Evolutionary conservation across 2,329 filamentous ascomycete species (phyloP).

Genomic region (Fusarium piperis): DNA sequence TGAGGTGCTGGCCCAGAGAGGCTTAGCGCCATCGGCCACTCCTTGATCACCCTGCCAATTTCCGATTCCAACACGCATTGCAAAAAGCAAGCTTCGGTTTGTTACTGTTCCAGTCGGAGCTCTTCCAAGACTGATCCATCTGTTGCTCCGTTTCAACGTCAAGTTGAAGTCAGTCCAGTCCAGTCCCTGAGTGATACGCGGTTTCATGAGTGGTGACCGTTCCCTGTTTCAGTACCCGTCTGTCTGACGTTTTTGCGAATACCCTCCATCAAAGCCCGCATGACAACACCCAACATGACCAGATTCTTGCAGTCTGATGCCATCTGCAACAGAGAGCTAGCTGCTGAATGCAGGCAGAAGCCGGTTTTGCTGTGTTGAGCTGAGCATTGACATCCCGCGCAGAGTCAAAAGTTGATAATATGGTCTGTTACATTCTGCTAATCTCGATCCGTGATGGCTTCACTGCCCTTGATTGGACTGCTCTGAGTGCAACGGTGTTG

Average conservation of each 20-base stretch:
- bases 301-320: neutral
- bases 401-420: slow-evolving; percentile 5
- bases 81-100: slow-evolving; percentile 5
- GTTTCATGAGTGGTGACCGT: neutral
- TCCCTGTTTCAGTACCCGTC: neutral
- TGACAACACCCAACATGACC: neutral
- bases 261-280: neutral
- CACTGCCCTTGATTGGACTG: slow-evolving; percentile 13
- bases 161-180: neutral
- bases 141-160: slow-evolving; percentile 5
- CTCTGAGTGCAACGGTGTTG: neutral
- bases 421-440: slow-evolving; percentile 2
- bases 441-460: slow-evolving; percentile 27
- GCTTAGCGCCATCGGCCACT: slow-evolving; percentile 34
- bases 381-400: slow-evolving; percentile 5
- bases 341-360: neutral
- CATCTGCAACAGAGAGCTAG: neutral
- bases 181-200: neutral
- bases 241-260: slow-evolving; percentile 2
- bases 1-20: slow-evolving; percentile 14
- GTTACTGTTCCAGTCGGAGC: slow-evolving; percentile 13
- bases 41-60: slow-evolving; percentile 42
- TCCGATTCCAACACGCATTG: slow-evolving; percentile 31
- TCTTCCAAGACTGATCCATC: neutral
- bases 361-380: neutral